These are phyloP conservation scores for Chlamydomonas incerta DNA, from an alignment of 139 green algal species.

Conservation along the genomic window DNA sequence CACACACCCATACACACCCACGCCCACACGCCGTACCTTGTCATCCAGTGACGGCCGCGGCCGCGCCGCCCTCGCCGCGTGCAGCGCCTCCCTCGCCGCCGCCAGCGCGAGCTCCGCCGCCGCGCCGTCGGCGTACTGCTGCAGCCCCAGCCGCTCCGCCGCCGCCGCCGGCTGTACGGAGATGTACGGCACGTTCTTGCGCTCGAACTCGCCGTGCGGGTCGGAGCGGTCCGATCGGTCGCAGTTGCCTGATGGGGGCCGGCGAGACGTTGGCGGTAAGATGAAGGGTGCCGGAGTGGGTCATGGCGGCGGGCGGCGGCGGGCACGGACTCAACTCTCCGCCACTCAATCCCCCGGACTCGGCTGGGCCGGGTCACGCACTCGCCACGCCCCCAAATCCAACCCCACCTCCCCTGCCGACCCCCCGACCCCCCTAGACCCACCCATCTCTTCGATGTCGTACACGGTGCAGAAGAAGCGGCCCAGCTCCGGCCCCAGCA, in stretches of 20 bases:
- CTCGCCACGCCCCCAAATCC: too few relatives aligned
- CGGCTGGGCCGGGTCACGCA: too few relatives aligned
- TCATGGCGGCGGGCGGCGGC: too few relatives aligned
- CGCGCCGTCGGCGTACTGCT: constrained; percentile 22
- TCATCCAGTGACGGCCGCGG: constrained; percentile 86
- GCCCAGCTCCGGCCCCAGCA: constrained; percentile 60
- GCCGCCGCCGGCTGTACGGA: constrained; percentile 48
- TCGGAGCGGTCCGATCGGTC: constrained; percentile 69
- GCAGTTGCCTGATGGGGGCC: constrained; percentile 72
- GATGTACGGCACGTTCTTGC: constrained; percentile 74
- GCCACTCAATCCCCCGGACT: too few relatives aligned
- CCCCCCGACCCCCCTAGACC: not conserved
- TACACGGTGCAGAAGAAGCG: constrained; percentile 67
- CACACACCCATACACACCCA: not conserved
- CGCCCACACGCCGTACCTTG: constrained; percentile 71
- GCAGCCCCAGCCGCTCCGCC: constrained; percentile 43
- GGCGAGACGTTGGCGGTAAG: too few relatives aligned
- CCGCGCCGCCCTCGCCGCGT: constrained; percentile 56
- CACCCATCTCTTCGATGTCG: constrained; percentile 64
- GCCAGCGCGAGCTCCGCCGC: constrained; percentile 64
- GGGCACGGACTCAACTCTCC: too few relatives aligned
- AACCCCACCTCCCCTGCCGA: too few relatives aligned
- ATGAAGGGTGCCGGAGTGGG: too few relatives aligned
- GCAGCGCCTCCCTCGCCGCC: constrained; percentile 66
- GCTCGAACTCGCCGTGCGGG: constrained; percentile 88